A percentile compares a stretch with the other conserved stretches of the same genome.
These are phyloP conservation scores for Xylaria sp. DNA, from an alignment of 2,329 filamentous ascomycete genomes.

Conservation along the genomic window DNA sequence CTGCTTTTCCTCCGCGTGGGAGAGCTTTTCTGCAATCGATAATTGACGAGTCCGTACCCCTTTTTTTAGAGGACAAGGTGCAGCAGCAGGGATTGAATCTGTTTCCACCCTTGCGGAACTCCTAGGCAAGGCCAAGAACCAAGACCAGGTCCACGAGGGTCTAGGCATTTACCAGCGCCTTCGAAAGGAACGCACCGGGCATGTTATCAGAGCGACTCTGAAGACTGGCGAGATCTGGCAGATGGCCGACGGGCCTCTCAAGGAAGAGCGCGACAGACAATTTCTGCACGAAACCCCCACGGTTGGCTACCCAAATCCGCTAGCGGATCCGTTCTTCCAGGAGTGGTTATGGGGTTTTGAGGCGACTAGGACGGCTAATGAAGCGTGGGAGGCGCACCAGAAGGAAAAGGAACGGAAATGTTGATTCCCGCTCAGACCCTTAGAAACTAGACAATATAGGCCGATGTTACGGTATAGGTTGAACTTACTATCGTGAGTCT, in stretches of 20 bases:
- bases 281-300: slow-evolving; percentile 37
- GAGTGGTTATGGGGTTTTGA: slow-evolving; percentile 42
- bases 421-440: background rate
- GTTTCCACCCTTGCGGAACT: slow-evolving; percentile 37
- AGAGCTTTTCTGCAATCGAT: background rate
- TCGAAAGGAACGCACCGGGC: slow-evolving; percentile 38
- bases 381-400: slow-evolving; percentile 33
- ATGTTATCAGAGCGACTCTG: slow-evolving; percentile 38
- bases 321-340: slow-evolving; percentile 43
- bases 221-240: slow-evolving; percentile 40
- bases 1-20: background rate
- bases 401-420: slow-evolving; percentile 11
- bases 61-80: slow-evolving; percentile 38
- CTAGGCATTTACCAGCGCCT: slow-evolving; percentile 39
- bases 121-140: slow-evolving; percentile 30
- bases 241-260: slow-evolving; percentile 39
- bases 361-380: slow-evolving; percentile 30
- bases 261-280: slow-evolving; percentile 38
- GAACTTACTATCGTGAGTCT: background rate
- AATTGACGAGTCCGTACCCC: slow-evolving; percentile 3
- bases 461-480: background rate
- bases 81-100: slow-evolving; percentile 41
- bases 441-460: background rate
- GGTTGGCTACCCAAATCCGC: slow-evolving; percentile 39
- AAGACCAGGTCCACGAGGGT: slow-evolving; percentile 17